Base-by-base conservation (phyloP, 306 rosid genomes). In the Vicia faba region DNA sequence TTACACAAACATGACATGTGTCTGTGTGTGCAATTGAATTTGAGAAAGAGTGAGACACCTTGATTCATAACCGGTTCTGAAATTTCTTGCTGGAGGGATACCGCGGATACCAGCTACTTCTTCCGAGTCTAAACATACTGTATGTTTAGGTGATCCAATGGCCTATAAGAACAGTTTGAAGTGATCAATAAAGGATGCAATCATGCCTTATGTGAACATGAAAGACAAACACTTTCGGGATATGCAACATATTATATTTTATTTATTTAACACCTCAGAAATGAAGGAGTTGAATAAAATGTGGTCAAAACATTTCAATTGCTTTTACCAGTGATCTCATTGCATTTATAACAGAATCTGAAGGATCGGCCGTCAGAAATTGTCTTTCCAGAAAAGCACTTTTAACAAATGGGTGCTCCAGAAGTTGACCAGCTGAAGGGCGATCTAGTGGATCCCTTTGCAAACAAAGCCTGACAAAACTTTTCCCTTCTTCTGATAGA, bases 391-490 rank as follows among this genome's bases (percentile, higher is more conserved):
- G 84, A 29, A 85, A 80, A 60, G 79, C 88, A 75, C 78, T 73
- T 81, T 84, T 89, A 64, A 92, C 92, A 84, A 87, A 92, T n/a
- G 95, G 92, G 75, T 89, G 97, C 66, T 84, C 86, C 77, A 92
- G 86, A 78, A 92, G 97, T 81, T 78, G 72, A 50, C 70, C 58
- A 72, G 96, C 97, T 2, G 90, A 75, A 28, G 89, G 97, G 41
- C 97, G 96, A 55, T 78, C 25, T 15, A 13, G 64, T 41, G 95
- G 97, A 65, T 89, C 76, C 64, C 96, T 81, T 74, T 89, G 92
- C 84, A 92, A 83, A 83, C 97, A 92, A 64, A 73, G 81, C 78
- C 75, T 78, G 40, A 89, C 80, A 75, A 92, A 92, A 74, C 87
- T 86, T 82, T 84, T 92, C 64, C 97, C 97, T 44, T 92, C 89